Conservation (phyloP, 169 alveolate genomes). For the Plasmodium ovale region DNA sequence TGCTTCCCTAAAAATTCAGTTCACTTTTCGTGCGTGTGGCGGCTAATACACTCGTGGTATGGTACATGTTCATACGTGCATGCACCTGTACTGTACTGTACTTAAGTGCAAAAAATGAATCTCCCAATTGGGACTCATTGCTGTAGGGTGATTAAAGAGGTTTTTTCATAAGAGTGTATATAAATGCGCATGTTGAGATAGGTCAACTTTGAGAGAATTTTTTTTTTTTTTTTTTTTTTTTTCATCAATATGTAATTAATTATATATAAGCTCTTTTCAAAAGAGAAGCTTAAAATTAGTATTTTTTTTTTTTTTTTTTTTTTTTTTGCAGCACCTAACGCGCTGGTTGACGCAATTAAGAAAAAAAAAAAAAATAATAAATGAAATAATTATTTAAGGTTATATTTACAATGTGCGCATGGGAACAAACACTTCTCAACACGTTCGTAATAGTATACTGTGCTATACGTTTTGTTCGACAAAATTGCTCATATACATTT, state of each 20-base stretch:
- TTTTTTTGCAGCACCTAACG: no score
- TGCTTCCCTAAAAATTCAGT: background rate
- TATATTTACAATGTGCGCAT: background rate
- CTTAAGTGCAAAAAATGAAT: background rate
- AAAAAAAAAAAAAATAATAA: background rate
- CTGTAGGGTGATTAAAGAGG: slow-evolving; percentile 57
- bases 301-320: no score
- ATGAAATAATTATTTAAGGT: background rate
- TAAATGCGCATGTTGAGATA: background rate
- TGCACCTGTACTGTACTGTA: background rate
- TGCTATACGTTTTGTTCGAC: background rate
- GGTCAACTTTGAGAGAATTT: background rate
- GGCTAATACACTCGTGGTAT: no score
- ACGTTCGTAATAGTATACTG: no score
- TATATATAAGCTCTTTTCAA: no score
- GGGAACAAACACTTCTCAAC: no score
- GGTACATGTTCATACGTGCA: no score
- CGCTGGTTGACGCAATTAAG: no score
- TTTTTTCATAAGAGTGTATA: slow-evolving; percentile 2
- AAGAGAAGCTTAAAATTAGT: no score
- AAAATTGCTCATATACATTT: background rate
- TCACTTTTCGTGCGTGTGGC: background rate
- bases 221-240: no score
- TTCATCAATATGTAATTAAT: no score
- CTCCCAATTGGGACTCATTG: background rate